Percentiles rank a stretch among this genome's conserved stretches.
Conservation (phyloP, 345 rosid genomes). For the Gossypium thurberi region DNA sequence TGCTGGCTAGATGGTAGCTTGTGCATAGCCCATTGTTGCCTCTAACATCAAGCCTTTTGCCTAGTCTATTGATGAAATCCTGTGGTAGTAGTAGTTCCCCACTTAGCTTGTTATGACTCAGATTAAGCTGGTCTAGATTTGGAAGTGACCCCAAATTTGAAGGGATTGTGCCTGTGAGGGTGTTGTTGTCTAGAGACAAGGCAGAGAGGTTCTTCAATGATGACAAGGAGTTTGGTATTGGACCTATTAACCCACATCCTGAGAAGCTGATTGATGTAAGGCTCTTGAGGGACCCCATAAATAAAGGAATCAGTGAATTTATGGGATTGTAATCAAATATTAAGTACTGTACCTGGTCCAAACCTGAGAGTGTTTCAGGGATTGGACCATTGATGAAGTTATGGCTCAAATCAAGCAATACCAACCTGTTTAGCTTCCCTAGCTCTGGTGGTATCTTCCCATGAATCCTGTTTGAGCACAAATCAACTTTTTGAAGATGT, state of each 20-base stretch:
- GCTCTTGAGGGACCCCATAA: conserved; percentile 21
- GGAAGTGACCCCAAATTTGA: conserved; percentile 29
- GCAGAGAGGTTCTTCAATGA: conserved; percentile 30
- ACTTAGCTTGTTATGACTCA: conserved; percentile 33
- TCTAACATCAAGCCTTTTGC: conserved; percentile 35
- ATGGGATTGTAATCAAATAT: conserved; percentile 33
- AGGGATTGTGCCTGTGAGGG: conserved; percentile 33
- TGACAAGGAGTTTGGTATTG: conserved; percentile 28
- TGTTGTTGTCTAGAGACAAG: conserved; percentile 32
- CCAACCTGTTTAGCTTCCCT: conserved; percentile 31
- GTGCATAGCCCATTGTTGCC: conserved; percentile 35
- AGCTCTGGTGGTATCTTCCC: conserved; percentile 26
- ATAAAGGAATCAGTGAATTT: conserved; percentile 27
- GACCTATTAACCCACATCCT: conserved; percentile 31
- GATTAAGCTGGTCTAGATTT: conserved; percentile 32
- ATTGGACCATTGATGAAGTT: conserved; percentile 37
- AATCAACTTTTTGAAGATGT: conserved; percentile 35
- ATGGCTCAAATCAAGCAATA: conserved; percentile 41
- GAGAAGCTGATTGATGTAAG: conserved; percentile 36
- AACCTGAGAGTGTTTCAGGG: conserved; percentile 34
- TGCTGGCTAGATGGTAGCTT: conserved; percentile 18
- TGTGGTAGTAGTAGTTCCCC: conserved; percentile 28
- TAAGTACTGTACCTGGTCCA: conserved; percentile 30
- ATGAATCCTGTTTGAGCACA: conserved; percentile 29
- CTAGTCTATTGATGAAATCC: conserved; percentile 34